Evolutionary conservation across 352 stramenopile genomes (phyloP).

Genomic region (Globisporangium viniferum): DNA sequence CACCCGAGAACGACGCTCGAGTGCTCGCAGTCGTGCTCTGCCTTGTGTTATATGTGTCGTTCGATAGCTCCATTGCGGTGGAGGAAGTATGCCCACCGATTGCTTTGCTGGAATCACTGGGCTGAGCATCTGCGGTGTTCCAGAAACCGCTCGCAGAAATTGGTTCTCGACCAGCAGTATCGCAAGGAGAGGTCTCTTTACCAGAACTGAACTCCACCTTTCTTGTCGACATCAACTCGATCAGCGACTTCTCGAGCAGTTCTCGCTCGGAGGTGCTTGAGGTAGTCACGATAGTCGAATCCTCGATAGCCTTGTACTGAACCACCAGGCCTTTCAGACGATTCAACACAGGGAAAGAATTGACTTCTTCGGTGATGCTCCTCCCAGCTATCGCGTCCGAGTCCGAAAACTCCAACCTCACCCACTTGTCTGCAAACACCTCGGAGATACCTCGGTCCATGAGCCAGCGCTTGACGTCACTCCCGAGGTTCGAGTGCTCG

Average conservation of each 20-base stretch:
- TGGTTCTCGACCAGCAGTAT: too few species aligned
- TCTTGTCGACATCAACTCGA: constrained; percentile 3
- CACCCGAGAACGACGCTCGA: constrained; percentile 17
- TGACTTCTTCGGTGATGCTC: background rate
- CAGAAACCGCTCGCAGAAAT: background rate
- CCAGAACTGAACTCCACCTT: background rate
- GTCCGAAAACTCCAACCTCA: constrained; percentile 7
- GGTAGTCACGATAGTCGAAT: background rate
- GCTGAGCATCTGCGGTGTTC: background rate
- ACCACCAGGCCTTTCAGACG: background rate
- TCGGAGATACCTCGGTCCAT: constrained; percentile 20
- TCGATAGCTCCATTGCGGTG: background rate
- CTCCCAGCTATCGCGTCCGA: background rate
- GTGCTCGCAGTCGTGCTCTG: background rate
- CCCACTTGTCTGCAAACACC: constrained; percentile 15
- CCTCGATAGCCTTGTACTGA: background rate
- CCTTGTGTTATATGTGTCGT: background rate
- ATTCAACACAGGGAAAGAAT: background rate
- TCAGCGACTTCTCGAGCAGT: constrained; percentile 8
- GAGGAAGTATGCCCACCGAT: background rate
- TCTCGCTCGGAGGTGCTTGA: constrained; percentile 5
- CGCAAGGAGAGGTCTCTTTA: background rate
- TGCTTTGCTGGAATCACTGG: background rate
- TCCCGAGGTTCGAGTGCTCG: background rate
- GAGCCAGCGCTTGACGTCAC: constrained; percentile 5